These are phyloP conservation scores for Suillus paluster DNA, from an alignment of 768 basidiomycete species.

Conservation along the genomic window DNA sequence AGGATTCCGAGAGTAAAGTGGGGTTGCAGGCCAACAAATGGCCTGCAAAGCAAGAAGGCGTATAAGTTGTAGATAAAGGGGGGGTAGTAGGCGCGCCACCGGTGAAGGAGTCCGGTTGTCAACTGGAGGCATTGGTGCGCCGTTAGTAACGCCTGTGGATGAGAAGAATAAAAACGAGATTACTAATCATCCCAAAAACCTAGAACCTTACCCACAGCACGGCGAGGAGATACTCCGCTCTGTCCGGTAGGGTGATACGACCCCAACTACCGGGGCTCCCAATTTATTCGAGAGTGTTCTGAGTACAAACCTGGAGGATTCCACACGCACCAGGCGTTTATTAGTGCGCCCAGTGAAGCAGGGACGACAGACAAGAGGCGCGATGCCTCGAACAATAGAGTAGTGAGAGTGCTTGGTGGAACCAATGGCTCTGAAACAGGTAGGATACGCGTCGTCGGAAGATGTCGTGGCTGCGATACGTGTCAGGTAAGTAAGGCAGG, in stretches of 20 bases:
- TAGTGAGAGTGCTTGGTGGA: constrained; percentile 53
- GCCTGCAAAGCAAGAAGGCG: constrained; percentile 92
- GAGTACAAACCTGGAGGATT: constrained; percentile 41
- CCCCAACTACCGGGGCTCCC: constrained; percentile 24
- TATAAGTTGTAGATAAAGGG: constrained; percentile 86
- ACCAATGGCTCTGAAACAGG: constrained; percentile 53
- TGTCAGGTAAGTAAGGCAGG: background rate
- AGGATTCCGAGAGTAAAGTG: constrained; percentile 81
- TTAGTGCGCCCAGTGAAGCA: constrained; percentile 65
- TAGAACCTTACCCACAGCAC: constrained; percentile 66
- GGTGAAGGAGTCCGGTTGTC: constrained; percentile 85
- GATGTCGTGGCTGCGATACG: constrained; percentile 54
- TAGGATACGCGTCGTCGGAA: constrained; percentile 71
- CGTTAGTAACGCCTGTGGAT: constrained; percentile 75
- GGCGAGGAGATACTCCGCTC: constrained; percentile 69
- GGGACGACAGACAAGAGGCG: constrained; percentile 76
- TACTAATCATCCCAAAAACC: background rate
- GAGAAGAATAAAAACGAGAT: background rate
- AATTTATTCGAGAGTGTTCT: constrained; percentile 1
- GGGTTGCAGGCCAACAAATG: constrained; percentile 96
- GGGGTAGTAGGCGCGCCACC: constrained; percentile 92
- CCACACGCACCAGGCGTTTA: constrained; percentile 60
- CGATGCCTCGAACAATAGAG: constrained; percentile 70
- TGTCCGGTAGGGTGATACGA: constrained; percentile 47
- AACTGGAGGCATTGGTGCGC: constrained; percentile 88